Percentiles rank a stretch among this genome's conserved stretches.
Conservation (phyloP, 225 moss, liverwort and hornwort genomes). For the Marchantia paleacea region DNA sequence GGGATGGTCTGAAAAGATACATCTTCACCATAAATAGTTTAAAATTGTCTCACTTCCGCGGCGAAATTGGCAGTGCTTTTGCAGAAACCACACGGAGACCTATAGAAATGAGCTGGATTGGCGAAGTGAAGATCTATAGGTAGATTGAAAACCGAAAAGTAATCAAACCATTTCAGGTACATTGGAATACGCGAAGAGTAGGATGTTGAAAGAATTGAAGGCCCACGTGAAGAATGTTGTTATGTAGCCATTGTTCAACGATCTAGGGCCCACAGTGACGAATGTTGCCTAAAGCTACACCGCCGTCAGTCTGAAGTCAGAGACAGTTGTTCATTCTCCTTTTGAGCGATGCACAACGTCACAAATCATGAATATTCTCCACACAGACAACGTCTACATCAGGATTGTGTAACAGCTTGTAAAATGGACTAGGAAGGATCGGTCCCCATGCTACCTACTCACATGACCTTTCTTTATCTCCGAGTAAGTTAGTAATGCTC, state of each 20-base stretch:
- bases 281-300: not conserved
- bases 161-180: not conserved
- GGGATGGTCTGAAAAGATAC: not conserved
- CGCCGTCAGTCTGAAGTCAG: constrained; percentile 4
- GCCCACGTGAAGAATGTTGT: constrained; percentile 5
- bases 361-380: not conserved
- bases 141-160: not conserved
- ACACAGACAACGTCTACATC: not conserved
- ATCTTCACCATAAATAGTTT: not conserved
- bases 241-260: not conserved
- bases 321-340: not conserved
- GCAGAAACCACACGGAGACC: not conserved
- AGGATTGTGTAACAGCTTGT: not conserved
- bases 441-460: too few relatives aligned
- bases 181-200: not conserved
- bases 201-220: not conserved
- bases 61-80: not conserved
- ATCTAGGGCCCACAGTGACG: constrained; percentile 6
- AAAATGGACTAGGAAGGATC: too few relatives aligned
- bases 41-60: not conserved
- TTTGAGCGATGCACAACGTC: not conserved
- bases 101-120: not conserved
- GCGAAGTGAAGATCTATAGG: not conserved
- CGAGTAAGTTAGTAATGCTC: too few relatives aligned
- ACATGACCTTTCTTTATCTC: too few relatives aligned